phyloP scores from a whole-genome alignment of 2,329 filamentous ascomycete species.

The Coniochaeta ligniaria region DNA sequence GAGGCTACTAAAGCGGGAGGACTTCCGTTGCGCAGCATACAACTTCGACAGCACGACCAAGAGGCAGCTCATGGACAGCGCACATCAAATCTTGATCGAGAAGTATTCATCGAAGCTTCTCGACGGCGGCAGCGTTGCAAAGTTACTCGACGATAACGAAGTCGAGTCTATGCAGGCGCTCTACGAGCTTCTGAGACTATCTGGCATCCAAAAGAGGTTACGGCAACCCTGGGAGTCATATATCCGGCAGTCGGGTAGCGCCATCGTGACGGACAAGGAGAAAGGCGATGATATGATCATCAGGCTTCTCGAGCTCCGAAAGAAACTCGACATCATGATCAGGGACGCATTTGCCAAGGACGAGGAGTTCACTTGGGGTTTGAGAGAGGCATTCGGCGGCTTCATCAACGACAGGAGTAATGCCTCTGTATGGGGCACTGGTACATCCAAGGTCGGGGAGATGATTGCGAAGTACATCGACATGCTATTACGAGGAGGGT shows the following conservation, averaged over 20 bases:
- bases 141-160: conserved; percentile 65
- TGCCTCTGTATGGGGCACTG: conserved; percentile 64
- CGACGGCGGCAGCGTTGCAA: conserved; percentile 58
- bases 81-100: conserved; percentile 67
- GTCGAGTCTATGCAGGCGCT: conserved; percentile 65
- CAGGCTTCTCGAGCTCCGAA: conserved; percentile 73
- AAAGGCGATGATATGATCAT: conserved; percentile 81
- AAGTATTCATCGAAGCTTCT: conserved; percentile 61
- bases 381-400: conserved; percentile 77
- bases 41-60: conserved; percentile 80
- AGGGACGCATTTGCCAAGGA: conserved; percentile 70
- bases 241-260: conserved; percentile 66
- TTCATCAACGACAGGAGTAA: conserved; percentile 91
- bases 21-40: conserved; percentile 69
- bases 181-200: conserved; percentile 69
- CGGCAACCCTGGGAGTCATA: conserved; percentile 70
- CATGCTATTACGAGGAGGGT: conserved; percentile 75
- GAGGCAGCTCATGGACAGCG: conserved; percentile 62
- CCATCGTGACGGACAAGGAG: conserved; percentile 73
- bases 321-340: conserved; percentile 69
- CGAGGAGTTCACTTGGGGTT: conserved; percentile 66
- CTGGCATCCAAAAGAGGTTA: conserved; percentile 62
- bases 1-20: conserved; percentile 63
- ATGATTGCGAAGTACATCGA: conserved; percentile 99
- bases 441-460: conserved; percentile 91